phyloP scores from a whole-genome alignment of 1,139 yeast species.

The Yamadazyma triangularis region DNA sequence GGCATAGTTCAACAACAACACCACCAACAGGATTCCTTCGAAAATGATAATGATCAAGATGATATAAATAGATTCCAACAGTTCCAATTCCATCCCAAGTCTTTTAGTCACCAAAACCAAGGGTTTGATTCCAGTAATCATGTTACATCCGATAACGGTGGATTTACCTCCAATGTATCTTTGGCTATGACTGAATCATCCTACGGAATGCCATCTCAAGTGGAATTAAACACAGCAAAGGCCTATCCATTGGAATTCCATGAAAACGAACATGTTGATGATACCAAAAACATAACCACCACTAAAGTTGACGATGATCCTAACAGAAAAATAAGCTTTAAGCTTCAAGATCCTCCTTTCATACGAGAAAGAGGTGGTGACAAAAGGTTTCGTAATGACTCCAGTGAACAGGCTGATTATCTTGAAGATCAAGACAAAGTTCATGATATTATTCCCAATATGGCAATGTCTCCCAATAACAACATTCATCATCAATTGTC shows the following conservation, averaged over 20 bases:
- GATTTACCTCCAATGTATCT: conserved; percentile 11
- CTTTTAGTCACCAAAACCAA: background rate
- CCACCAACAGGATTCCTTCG: no score
- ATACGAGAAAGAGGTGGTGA: conserved; percentile 1
- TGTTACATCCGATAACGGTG: conserved; percentile 1
- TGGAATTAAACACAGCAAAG: conserved; percentile 15
- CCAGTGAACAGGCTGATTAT: background rate
- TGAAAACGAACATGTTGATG: no score
- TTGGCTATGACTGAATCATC: conserved; percentile 13
- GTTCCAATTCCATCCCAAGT: conserved; percentile 5
- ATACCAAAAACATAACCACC: no score
- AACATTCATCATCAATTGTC: conserved; percentile 9
- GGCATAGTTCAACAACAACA: background rate
- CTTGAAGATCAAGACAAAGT: conserved; percentile 2
- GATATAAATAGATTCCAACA: conserved; percentile 6
- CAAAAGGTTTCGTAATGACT: background rate
- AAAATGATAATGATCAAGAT: conserved; percentile 2
- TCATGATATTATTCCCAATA: conserved; percentile 5
- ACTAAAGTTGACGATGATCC: conserved; percentile 4
- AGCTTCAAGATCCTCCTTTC: conserved; percentile 3
- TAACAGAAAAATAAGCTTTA: conserved; percentile 1
- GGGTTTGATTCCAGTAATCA: background rate
- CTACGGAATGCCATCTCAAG: conserved; percentile 11
- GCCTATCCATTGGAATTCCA: conserved; percentile 9
- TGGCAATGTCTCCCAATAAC: conserved; percentile 7